These are phyloP conservation scores for Pestalotiopsis sp. DNA, from an alignment of 2,329 filamentous ascomycete genomes.

Conservation along the genomic window DNA sequence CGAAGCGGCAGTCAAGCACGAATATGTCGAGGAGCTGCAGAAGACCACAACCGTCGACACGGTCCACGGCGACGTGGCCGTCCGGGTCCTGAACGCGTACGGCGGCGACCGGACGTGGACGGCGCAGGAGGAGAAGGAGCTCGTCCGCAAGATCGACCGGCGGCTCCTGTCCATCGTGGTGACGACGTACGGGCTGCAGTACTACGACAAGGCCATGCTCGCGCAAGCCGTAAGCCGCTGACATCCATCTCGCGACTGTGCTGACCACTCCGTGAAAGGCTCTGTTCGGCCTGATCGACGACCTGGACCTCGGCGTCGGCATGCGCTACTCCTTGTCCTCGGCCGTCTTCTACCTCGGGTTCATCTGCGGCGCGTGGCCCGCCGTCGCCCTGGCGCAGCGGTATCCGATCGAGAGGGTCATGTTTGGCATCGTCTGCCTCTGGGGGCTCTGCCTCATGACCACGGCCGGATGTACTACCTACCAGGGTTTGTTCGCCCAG, in stretches of 20 bases:
- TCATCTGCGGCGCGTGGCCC: slow-evolving; percentile 32
- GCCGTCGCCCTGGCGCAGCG: slow-evolving; percentile 30
- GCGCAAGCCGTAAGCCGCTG: slow-evolving; percentile 23
- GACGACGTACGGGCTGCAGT: slow-evolving; percentile 31
- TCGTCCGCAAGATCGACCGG: slow-evolving; percentile 43
- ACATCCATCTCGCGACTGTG: too few species aligned
- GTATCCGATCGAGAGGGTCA: slow-evolving; percentile 29
- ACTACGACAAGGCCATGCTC: slow-evolving; percentile 26
- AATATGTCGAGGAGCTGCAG: background rate
- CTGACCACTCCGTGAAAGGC: slow-evolving; percentile 1
- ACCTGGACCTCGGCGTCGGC: slow-evolving; percentile 27
- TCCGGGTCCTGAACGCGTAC: background rate
- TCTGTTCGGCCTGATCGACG: slow-evolving; percentile 30
- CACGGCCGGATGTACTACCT: slow-evolving; percentile 33
- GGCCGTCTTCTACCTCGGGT: slow-evolving; percentile 36
- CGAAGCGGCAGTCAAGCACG: background rate
- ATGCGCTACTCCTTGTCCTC: slow-evolving; percentile 32
- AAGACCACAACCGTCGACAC: background rate
- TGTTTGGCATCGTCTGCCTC: slow-evolving; percentile 28
- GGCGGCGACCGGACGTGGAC: background rate
- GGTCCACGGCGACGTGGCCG: background rate
- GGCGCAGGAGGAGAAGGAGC: slow-evolving; percentile 33
- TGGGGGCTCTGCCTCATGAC: slow-evolving; percentile 34
- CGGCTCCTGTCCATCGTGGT: slow-evolving; percentile 47
- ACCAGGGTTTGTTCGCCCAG: slow-evolving; percentile 32